phyloP scores from a whole-genome alignment of 371 early-diverging fungal genomes.

The Mortierella sp. region DNA sequence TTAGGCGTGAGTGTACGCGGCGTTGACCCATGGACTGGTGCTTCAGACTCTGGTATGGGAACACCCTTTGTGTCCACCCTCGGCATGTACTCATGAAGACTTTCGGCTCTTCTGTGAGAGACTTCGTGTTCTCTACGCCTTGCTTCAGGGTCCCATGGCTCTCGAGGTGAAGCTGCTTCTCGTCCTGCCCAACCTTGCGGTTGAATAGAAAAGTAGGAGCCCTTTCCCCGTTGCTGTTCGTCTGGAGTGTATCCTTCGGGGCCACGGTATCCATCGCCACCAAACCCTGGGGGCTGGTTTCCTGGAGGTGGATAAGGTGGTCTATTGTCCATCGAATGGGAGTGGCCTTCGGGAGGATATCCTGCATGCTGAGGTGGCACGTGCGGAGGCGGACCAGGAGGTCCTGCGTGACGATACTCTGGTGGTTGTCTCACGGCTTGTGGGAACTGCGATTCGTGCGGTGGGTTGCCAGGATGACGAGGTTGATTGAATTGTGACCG shows the following conservation, averaged over 20 bases:
- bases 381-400: slow-evolving; percentile 2
- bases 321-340: background rate
- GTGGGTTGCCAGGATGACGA: slow-evolving; percentile 9
- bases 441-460: slow-evolving; percentile 14
- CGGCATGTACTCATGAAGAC: slow-evolving; percentile 5
- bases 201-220: slow-evolving; percentile 2
- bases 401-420: slow-evolving; percentile 3
- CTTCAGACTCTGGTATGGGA: background rate
- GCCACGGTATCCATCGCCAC: slow-evolving; percentile 5
- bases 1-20: background rate
- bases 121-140: background rate
- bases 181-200: slow-evolving; percentile 3
- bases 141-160: background rate
- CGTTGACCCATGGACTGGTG: background rate
- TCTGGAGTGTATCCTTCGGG: slow-evolving; percentile 10
- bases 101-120: slow-evolving; percentile 7
- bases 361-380: slow-evolving; percentile 9
- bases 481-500: background rate
- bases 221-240: slow-evolving; percentile 2
- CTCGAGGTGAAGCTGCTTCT: slow-evolving; percentile 1
- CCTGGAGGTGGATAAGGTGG: slow-evolving; percentile 1
- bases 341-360: slow-evolving; percentile 16
- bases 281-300: slow-evolving; percentile 11
- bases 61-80: slow-evolving; percentile 3
- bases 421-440: slow-evolving; percentile 23